phyloP scores from a whole-genome alignment of 495 filamentous ascomycete genomes.

The Pseudomonodictys pantanalensis region DNA sequence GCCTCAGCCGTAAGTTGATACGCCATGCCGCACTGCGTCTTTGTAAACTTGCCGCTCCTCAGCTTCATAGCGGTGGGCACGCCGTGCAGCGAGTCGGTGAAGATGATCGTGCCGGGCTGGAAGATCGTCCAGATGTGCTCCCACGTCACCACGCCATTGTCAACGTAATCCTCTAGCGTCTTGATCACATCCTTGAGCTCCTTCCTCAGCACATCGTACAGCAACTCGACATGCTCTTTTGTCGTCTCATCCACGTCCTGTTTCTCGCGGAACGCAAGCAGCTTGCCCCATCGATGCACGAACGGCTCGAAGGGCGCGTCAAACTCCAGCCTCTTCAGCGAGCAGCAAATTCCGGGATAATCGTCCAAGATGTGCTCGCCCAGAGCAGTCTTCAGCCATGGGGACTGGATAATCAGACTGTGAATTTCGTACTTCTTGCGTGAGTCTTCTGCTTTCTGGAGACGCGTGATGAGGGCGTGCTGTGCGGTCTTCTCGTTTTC shows the following conservation, averaged over 20 bases:
- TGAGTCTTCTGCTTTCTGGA: slow-evolving; percentile 44
- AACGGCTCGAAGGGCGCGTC: slow-evolving; percentile 59
- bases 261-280: slow-evolving; percentile 42
- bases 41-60: slow-evolving; percentile 30
- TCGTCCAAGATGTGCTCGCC: slow-evolving; percentile 55
- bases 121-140: slow-evolving; percentile 57
- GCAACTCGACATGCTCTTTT: slow-evolving; percentile 54
- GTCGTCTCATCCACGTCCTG: slow-evolving; percentile 44
- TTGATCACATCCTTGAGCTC: slow-evolving; percentile 59
- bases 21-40: slow-evolving; percentile 32
- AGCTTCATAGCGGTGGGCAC: slow-evolving; percentile 43
- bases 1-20: slow-evolving; percentile 42
- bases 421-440: slow-evolving; percentile 59
- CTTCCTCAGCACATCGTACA: slow-evolving; percentile 54
- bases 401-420: slow-evolving; percentile 63
- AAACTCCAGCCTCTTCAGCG: slow-evolving; percentile 58
- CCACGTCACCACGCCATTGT: slow-evolving; percentile 58
- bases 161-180: slow-evolving; percentile 53
- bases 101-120: slow-evolving; percentile 45
- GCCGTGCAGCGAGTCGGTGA: slow-evolving; percentile 41
- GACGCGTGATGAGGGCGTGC: slow-evolving; percentile 20
- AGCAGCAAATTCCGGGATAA: slow-evolving; percentile 64
- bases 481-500: slow-evolving; percentile 20
- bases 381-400: slow-evolving; percentile 57
- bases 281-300: slow-evolving; percentile 62